Evolutionary conservation across 140 eudicot genomes (phyloP).

Genomic region (Oenanthe javanica): DNA sequence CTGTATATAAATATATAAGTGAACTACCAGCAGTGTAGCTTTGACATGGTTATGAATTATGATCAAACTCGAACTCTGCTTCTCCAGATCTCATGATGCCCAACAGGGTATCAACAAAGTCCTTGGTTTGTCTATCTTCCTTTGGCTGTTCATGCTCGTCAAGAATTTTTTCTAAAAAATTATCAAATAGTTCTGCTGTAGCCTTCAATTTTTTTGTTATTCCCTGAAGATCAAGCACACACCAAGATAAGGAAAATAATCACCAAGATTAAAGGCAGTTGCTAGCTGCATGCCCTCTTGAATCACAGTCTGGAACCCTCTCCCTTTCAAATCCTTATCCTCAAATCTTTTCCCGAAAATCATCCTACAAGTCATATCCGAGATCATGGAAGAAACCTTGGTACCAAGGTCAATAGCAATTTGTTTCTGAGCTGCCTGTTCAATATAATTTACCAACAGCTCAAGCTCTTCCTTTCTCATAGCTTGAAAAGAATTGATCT

Average conservation of each 20-base stretch:
- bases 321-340: constrained; percentile 23
- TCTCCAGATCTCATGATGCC: constrained; percentile 29
- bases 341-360: constrained; percentile 30
- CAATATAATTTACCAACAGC: constrained; percentile 8
- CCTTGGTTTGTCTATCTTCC: constrained; percentile 9
- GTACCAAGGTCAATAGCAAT: constrained; percentile 22
- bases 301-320: constrained; percentile 23
- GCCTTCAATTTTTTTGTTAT: constrained; percentile 27
- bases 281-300: constrained; percentile 20
- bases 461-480: constrained; percentile 29
- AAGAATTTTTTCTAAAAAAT: constrained; percentile 28
- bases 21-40: constrained; percentile 29
- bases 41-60: constrained; percentile 34
- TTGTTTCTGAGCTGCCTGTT: constrained; percentile 4
- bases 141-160: constrained; percentile 29
- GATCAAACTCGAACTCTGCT: constrained; percentile 23
- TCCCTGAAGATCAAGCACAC: constrained; percentile 33
- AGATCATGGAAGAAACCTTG: constrained; percentile 5
- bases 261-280: constrained; percentile 25
- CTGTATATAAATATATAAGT: too few species aligned
- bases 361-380: constrained; percentile 31
- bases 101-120: constrained; percentile 30
- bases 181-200: constrained; percentile 20
- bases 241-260: constrained; percentile 26
- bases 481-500: constrained; percentile 21